Base-by-base conservation (phyloP, 768 basidiomycete genomes). In the Serendipita indica region DNA sequence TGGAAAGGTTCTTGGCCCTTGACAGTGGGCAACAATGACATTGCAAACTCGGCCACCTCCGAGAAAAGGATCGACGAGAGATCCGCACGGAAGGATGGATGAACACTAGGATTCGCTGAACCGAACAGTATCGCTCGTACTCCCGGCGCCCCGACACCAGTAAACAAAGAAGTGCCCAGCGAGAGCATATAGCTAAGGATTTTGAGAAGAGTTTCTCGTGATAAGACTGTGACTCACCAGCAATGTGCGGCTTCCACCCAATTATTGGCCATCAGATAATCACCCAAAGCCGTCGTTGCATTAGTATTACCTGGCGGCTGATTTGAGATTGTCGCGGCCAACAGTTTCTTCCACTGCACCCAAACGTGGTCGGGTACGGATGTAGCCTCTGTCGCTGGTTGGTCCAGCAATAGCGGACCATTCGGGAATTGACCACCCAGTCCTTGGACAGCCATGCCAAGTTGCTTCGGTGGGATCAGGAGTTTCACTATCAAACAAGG, bases 11-110 rank as follows among this genome's bases (percentile, higher is more conserved):
- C 94, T 66, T 92, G 89, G 12, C 92, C 89, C 71, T 96, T 96
- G 1, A 75, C 65, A 0, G 77, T 69, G 3, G 84, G 72, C n/a
- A 78, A 74, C 35, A 94, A 71, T 3, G 89, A 89, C 43, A 91
- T 66, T 0, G 89, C 93, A 68, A 90, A 98, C 72, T 99, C 96
- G 13, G 83, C 73, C 49, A 96, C 83, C 71, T 99, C 96, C 2
- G 91, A 83, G 63, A 96, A 79, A 60, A 93, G 79, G 54, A 91
- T 73, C 2, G 84, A 72, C 66, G 96, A 92, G 1, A 76, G 70
- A 65, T 91, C 82, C 67, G 77, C 80, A 66, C 73, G 70, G 66
- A 81, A 82, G 57, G 70, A 74, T 0, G 79, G 75, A 35, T 67
- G 70, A 33, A 66, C 66, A 54, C 72, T 73, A 3, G 83, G 85